A percentile compares a stretch with the other conserved stretches of the same genome.
Conservation (phyloP, 257 asterid species). For the Capsicum pubescens region DNA sequence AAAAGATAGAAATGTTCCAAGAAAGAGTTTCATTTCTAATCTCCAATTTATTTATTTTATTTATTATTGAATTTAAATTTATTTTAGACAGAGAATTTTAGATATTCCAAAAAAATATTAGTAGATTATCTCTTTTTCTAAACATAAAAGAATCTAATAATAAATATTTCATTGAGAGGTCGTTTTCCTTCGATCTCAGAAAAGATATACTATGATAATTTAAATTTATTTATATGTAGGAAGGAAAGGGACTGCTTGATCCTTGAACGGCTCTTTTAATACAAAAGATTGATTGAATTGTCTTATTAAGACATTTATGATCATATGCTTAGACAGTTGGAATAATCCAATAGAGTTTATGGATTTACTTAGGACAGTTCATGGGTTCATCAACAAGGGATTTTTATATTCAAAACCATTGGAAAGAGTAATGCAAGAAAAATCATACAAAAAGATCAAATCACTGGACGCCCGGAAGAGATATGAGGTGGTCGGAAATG, state of each 20-base stretch:
- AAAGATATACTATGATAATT: neutral
- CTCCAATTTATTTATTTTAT: neutral
- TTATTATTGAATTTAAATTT: neutral
- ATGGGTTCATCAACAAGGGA: neutral
- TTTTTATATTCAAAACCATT: neutral
- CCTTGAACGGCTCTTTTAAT: neutral
- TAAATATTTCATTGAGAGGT: neutral
- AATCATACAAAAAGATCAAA: neutral
- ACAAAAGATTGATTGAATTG: neutral
- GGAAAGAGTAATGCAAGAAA: neutral
- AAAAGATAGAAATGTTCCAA: neutral
- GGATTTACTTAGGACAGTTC: slow-evolving; percentile 3
- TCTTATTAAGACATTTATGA: neutral
- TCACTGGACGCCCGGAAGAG: neutral
- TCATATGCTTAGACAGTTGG: neutral
- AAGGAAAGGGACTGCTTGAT: neutral
- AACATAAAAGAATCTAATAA: neutral
- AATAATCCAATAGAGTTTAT: neutral
- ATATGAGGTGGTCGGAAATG: neutral
- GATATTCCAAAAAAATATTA: neutral
- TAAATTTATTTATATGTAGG: neutral
- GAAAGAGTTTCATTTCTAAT: neutral
- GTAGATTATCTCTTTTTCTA: neutral
- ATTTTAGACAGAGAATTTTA: neutral
- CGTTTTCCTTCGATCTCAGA: neutral